A percentile compares a stretch with the other conserved stretches of the same genome.
Evolutionary conservation across 1,139 yeast genomes (phyloP).

Genomic region (Eremothecium sinecaudum): DNA sequence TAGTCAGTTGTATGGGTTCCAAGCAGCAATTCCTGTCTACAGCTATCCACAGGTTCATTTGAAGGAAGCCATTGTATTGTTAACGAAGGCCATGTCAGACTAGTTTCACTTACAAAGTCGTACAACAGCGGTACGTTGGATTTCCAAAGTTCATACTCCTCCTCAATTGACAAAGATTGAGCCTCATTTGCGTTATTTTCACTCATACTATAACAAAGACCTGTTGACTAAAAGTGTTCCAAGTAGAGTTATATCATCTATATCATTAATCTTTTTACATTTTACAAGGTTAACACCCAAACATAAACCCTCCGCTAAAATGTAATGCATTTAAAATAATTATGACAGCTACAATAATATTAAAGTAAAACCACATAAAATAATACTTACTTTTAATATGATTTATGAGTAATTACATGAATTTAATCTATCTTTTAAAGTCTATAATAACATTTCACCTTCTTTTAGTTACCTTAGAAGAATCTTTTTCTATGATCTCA

Average conservation of each 20-base stretch:
- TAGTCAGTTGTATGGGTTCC: constrained; percentile 87
- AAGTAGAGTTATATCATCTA: too few relatives aligned
- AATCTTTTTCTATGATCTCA: constrained; percentile 74
- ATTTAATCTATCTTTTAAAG: neutral
- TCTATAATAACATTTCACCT: constrained; percentile 25
- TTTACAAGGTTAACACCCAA: too few relatives aligned
- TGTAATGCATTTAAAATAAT: too few relatives aligned
- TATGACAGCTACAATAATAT: too few relatives aligned
- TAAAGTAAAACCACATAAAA: too few relatives aligned
- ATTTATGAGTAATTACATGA: too few relatives aligned
- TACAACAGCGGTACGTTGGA: constrained; percentile 73
- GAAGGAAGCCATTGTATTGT: constrained; percentile 70
- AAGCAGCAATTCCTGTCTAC: constrained; percentile 42
- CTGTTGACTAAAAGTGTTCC: too few relatives aligned
- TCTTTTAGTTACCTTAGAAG: constrained; percentile 36
- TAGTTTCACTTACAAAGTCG: constrained; percentile 71
- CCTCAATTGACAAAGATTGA: constrained; percentile 37
- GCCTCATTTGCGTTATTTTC: too few relatives aligned
- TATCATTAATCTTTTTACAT: too few relatives aligned
- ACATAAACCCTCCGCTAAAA: too few relatives aligned
- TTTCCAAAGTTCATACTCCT: constrained; percentile 71
- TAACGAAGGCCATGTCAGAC: constrained; percentile 71
- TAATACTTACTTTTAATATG: too few relatives aligned
- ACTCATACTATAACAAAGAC: too few relatives aligned
- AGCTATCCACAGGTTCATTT: constrained; percentile 7